Conservation (phyloP, 352 stramenopile species). For the Pythium chondricola region DNA sequence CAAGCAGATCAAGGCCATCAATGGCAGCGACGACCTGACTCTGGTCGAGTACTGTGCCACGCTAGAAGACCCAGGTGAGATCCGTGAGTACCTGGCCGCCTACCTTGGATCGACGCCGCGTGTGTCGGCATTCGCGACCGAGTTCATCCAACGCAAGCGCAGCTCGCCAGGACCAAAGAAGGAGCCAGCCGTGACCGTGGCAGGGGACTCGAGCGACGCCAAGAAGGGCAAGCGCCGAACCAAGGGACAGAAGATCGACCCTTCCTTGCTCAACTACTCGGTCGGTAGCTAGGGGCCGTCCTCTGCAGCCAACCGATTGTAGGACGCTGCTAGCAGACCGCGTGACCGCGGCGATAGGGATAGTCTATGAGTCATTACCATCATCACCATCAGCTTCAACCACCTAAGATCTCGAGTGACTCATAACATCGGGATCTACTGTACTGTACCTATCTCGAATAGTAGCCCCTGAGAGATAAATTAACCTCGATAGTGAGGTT, state of each 20-base stretch:
- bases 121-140: slow-evolving; percentile 96
- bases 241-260: slow-evolving; percentile 70
- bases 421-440: too few relatives aligned
- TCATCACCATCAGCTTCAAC: too few relatives aligned
- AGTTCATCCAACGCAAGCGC: slow-evolving; percentile 95
- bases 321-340: not conserved
- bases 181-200: slow-evolving; percentile 14
- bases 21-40: slow-evolving; percentile 73
- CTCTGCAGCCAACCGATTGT: too few relatives aligned
- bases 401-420: too few relatives aligned
- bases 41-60: slow-evolving; percentile 93
- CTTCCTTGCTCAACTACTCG: slow-evolving; percentile 68
- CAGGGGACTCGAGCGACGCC: slow-evolving; percentile 27
- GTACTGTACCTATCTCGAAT: too few relatives aligned
- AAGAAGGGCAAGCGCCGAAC: slow-evolving; percentile 60
- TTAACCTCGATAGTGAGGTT: too few relatives aligned
- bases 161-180: slow-evolving; percentile 35
- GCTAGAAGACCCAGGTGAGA: slow-evolving; percentile 91
- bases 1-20: slow-evolving; percentile 78
- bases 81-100: slow-evolving; percentile 93
- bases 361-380: too few relatives aligned
- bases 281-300: slow-evolving; percentile 29
- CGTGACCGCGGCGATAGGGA: too few relatives aligned
- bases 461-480: too few relatives aligned
- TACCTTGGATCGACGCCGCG: slow-evolving; percentile 94